These are phyloP conservation scores for Microcos paniculata DNA, from an alignment of 345 rosid genomes.

Conservation along the genomic window DNA sequence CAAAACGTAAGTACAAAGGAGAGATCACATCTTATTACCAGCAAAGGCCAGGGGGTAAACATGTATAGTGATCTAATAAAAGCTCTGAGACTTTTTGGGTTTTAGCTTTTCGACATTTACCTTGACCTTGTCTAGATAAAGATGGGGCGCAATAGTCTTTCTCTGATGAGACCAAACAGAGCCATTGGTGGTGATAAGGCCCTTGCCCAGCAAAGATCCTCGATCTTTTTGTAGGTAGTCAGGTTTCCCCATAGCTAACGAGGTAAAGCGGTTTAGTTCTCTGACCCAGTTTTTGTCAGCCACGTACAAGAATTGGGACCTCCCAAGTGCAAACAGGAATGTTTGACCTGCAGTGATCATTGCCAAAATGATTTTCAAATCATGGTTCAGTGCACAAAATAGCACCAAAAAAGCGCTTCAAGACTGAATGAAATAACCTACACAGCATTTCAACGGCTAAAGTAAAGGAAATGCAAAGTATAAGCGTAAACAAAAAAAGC, in stretches of 20 bases:
- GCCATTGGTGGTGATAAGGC: background rate
- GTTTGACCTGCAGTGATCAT: background rate
- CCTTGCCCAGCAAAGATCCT: slow-evolving; percentile 3
- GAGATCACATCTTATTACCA: background rate
- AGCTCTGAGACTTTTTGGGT: background rate
- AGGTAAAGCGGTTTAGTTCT: background rate
- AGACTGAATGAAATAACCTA: too few relatives aligned
- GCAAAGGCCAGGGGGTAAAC: background rate
- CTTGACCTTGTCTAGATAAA: slow-evolving; percentile 8
- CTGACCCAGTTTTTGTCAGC: background rate
- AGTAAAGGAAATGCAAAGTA: too few relatives aligned
- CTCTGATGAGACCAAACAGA: slow-evolving; percentile 3
- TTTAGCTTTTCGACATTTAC: background rate
- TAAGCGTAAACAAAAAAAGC: too few relatives aligned
- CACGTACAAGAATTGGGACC: background rate
- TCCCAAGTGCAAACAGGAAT: slow-evolving; percentile 8
- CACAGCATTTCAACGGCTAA: too few relatives aligned
- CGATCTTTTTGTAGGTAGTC: slow-evolving; percentile 11
- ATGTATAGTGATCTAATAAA: too few relatives aligned
- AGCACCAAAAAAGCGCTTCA: background rate
- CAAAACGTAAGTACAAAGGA: background rate
- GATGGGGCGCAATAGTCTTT: slow-evolving; percentile 3
- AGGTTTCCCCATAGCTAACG: slow-evolving; percentile 7
- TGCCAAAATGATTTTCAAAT: background rate
- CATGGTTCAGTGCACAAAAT: too few relatives aligned